Conservation (phyloP, 2,329 filamentous ascomycete species). For the Aureobasidium subglaciale region DNA sequence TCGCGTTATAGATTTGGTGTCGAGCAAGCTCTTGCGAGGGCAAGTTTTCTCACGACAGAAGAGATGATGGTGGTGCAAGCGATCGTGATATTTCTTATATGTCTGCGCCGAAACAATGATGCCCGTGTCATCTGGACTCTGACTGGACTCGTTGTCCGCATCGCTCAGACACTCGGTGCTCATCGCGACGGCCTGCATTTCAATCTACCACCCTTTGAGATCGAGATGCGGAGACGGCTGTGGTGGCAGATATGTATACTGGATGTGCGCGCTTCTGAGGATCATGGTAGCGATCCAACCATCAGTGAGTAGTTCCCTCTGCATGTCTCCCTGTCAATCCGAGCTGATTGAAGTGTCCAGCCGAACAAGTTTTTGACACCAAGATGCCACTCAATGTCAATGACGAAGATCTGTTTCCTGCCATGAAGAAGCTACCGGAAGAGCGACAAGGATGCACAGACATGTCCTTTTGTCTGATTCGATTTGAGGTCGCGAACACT, state of each 20-base stretch:
- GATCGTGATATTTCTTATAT: conserved; percentile 54
- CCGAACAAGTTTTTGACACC: conserved; percentile 54
- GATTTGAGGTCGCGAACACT: conserved; percentile 45
- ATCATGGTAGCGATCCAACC: conserved; percentile 56
- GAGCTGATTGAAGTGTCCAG: not conserved
- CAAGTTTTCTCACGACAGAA: conserved; percentile 56
- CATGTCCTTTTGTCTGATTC: conserved; percentile 51
- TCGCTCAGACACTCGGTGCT: conserved; percentile 53
- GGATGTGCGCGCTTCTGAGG: conserved; percentile 54
- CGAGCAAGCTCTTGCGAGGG: conserved; percentile 57
- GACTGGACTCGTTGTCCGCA: conserved; percentile 51
- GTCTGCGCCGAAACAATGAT: conserved; percentile 45
- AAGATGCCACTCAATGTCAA: conserved; percentile 52
- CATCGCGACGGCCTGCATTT: conserved; percentile 54
- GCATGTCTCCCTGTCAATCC: no score
- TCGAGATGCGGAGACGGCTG: conserved; percentile 47
- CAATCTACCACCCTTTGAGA: conserved; percentile 50
- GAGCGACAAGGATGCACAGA: conserved; percentile 49
- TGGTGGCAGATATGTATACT: conserved; percentile 41
- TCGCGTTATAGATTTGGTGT: conserved; percentile 54
- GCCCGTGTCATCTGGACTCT: conserved; percentile 51
- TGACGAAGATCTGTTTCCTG: conserved; percentile 45
- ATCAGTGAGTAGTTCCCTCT: conserved; percentile 41
- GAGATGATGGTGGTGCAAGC: conserved; percentile 57
- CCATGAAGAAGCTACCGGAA: conserved; percentile 42